Evolutionary conservation across 1,139 yeast genomes (phyloP), one percentile per base, ranked within the genome.

Genomic region (Martiniozyma asiatica): DNA sequence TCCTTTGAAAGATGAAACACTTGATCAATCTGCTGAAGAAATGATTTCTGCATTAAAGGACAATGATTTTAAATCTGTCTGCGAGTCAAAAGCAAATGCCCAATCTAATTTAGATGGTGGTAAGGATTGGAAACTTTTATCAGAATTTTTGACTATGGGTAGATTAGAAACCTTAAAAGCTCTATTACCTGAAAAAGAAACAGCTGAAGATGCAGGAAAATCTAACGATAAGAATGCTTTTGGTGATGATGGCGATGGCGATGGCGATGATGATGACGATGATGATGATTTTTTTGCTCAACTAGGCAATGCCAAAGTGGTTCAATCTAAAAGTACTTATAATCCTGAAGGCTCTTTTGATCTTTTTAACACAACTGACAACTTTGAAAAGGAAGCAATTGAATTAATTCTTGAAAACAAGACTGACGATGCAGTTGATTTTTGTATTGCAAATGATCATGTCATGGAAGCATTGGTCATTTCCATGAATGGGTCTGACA

Each of bases 391-490:
- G 37, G 58, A 60, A 21, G 62, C 84, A 30, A 64, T 72, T 21
- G 64, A 65, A 38, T 65, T 76, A 14, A 54, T 85, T 25, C 61
- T 87, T 39, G 51, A 56, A 12, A 87, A 87, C 36, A 66, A 82
- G 35, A 58, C 69, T 35, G 71, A 68, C 17, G 63, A 65, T 17
- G 96, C 97, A 0, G 76, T 84, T 6, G 65, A 73, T 22, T 50
- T 65, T 25, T 75, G 92, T 40, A 60, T 92, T 37, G 65, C 71
- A 30, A 68, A 70, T 29, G 78, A 69, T 34, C 67, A 69, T 35
- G 58, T 84, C 23, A 56, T 69, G 14, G 97, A 89, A 50, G 96
- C 97, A 3, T 66, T 87, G 42, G 61, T 87, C 25, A 65, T 92
- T 37, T 82, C 97, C 0, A 58, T 81, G 45, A 78, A 76, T 46